Evolutionary conservation across 2,329 filamentous ascomycete genomes (phyloP), one percentile per base, ranked within the genome.

Genomic region (Paramyrothecium roridum): DNA sequence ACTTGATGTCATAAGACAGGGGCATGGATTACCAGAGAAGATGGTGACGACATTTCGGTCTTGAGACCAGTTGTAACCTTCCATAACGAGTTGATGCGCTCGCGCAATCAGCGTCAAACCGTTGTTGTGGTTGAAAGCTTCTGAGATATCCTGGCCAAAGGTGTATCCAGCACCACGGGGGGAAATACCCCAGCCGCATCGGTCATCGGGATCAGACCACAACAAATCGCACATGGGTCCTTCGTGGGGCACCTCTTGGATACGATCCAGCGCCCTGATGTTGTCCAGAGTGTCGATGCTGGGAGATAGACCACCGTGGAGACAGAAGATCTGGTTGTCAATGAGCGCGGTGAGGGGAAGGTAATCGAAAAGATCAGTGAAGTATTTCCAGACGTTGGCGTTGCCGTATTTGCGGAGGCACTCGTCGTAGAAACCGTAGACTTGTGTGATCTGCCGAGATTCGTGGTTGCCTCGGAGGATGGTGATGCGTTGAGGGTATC

Each of bases 121-220:
- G 69, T 99, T 99, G 82, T 98, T 98, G 73, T 98, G 93, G 76
- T 98, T 98, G 80, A 99, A 99, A 1, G 93, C 93, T 78, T 99
- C 93, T 37, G 91, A 96, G 67, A 98, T 98, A 72, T 98, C 93
- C 77, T 97, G 93, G 57, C 91, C 92, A 69, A 96, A 96, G 30
- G 92, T 96, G 79, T 96, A 96, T 58, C 93, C 93, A 57, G 93
- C 93, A 77, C 93, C 93, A 76, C 93, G 88, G 62, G 93, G 93
- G 60, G 91, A 96, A 71, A 97, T 96, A 60, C 93, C 93, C 93
- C 93, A 97, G 65, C 92, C 92, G 73, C 91, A 96, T 71, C 92
- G 84, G 76, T 99, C 95, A 76, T 99, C 95, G 53, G 95, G 95
- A 76, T 99, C 95, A 61, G 91, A 96, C 95, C 95, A 99, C 54